Conservation (phyloP, 2,329 filamentous ascomycete species). For the Fusarium oxysporum region DNA sequence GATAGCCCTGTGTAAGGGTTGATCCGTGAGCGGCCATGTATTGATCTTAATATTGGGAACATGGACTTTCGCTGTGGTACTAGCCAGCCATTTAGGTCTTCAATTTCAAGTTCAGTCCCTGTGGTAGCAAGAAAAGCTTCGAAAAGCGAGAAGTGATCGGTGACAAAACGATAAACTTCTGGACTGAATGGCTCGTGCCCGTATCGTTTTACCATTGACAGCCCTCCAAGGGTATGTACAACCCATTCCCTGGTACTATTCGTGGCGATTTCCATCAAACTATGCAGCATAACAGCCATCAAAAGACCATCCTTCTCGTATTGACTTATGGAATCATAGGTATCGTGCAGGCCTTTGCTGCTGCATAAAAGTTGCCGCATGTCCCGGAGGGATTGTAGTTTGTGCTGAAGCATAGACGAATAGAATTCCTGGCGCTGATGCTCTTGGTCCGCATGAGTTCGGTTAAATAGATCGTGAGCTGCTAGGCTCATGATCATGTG, state of each 20-base stretch:
- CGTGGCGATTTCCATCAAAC: not conserved
- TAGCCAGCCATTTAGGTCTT: not conserved
- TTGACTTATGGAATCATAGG: not conserved
- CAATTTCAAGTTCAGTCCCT: not conserved
- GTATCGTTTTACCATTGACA: not conserved
- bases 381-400: not conserved
- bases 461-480: not conserved
- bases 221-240: not conserved
- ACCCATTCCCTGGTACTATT: not conserved
- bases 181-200: not conserved
- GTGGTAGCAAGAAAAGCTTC: not conserved
- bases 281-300: not conserved
- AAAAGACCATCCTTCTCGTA: not conserved
- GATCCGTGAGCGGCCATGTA: not conserved
- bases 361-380: not conserved
- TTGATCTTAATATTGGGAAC: not conserved
- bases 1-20: not conserved
- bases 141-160: not conserved
- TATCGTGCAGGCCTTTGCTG: not conserved
- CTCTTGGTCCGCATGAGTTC: not conserved
- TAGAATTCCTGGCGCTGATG: not conserved
- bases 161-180: not conserved
- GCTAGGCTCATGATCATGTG: not conserved
- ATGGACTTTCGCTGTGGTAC: not conserved
- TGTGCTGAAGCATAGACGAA: not conserved